Evolutionary conservation across 495 filamentous ascomycete species (phyloP).

Genomic region (Penicillium maclennaniae): DNA sequence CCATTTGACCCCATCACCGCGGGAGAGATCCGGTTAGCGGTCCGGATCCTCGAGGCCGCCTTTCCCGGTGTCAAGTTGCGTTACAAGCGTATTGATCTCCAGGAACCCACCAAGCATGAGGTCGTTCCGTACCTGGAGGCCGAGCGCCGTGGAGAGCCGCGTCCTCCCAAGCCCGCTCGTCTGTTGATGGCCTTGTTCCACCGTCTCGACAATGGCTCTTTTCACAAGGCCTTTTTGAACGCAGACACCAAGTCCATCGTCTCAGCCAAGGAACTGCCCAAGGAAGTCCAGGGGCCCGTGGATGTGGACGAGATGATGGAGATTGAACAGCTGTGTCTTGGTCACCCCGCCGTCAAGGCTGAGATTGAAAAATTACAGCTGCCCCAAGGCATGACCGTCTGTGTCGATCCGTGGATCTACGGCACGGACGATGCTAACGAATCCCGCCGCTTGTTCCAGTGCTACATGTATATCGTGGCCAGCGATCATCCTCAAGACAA

Average conservation of each 20-base stretch:
- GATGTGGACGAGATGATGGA: conserved; percentile 42
- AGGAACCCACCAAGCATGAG: conserved; percentile 41
- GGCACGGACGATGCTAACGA: conserved; percentile 37
- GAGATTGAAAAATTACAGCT: conserved; percentile 44
- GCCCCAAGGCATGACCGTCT: conserved; percentile 36
- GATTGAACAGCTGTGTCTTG: conserved; percentile 38
- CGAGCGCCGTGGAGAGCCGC: conserved; percentile 31
- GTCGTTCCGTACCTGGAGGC: conserved; percentile 42
- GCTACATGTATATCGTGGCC: conserved; percentile 43
- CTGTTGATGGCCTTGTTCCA: conserved; percentile 41
- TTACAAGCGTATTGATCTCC: conserved; percentile 44
- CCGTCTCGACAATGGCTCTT: conserved; percentile 38
- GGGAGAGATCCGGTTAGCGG: conserved; percentile 40
- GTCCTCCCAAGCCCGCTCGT: conserved; percentile 35
- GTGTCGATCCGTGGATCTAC: conserved; percentile 47
- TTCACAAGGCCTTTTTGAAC: conserved; percentile 42
- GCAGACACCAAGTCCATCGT: conserved; percentile 38
- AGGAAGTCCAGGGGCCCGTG: conserved; percentile 37
- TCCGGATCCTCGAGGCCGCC: conserved; percentile 35
- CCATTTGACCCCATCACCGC: conserved; percentile 44
- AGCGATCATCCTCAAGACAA: conserved; percentile 50
- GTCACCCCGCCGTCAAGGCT: conserved; percentile 38
- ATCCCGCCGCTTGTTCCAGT: conserved; percentile 39
- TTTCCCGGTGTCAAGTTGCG: conserved; percentile 40
- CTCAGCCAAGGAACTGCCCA: conserved; percentile 38